These are phyloP conservation scores for Oldenlandia corymbosa DNA, from an alignment of 257 asterid genomes.

Conservation along the genomic window DNA sequence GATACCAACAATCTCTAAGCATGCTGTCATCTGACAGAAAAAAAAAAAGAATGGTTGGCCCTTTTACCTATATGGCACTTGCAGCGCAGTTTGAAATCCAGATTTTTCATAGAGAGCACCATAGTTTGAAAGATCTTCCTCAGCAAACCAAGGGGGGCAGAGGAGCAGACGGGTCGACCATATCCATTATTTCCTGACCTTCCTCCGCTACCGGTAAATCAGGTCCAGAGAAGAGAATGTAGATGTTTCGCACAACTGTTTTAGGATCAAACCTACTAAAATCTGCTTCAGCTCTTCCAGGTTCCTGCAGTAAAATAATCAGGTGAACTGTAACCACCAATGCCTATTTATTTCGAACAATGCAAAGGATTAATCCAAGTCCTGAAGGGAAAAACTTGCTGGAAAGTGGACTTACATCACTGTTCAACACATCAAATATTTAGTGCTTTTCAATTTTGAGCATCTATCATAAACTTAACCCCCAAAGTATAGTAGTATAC, in stretches of 20 bases:
- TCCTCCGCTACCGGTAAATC: slow-evolving; percentile 40
- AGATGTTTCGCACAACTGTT: slow-evolving; percentile 43
- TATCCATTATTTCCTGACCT: slow-evolving; percentile 45
- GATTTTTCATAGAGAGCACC: slow-evolving; percentile 35
- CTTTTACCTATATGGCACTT: slow-evolving; percentile 46
- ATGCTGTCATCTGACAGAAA: no score
- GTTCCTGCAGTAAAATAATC: slow-evolving; percentile 20
- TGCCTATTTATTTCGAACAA: not conserved
- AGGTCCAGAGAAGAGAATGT: slow-evolving; percentile 39
- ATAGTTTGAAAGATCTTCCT: slow-evolving; percentile 41
- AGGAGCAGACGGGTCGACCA: slow-evolving; percentile 41
- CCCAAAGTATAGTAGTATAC: no score
- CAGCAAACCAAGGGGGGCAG: slow-evolving; percentile 45
- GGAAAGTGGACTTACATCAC: not conserved
- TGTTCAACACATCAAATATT: no score
- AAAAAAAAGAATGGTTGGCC: not conserved
- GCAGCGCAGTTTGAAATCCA: slow-evolving; percentile 41
- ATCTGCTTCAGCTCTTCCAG: slow-evolving; percentile 55
- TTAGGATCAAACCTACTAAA: slow-evolving; percentile 42
- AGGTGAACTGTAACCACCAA: not conserved
- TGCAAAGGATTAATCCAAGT: not conserved
- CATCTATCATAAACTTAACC: no score
- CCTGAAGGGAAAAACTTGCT: not conserved
- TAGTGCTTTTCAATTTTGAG: no score
- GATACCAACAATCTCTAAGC: no score